These are phyloP conservation scores for Neostapfia colusana DNA, from an alignment of 176 grass and related monocot species.

Conservation along the genomic window DNA sequence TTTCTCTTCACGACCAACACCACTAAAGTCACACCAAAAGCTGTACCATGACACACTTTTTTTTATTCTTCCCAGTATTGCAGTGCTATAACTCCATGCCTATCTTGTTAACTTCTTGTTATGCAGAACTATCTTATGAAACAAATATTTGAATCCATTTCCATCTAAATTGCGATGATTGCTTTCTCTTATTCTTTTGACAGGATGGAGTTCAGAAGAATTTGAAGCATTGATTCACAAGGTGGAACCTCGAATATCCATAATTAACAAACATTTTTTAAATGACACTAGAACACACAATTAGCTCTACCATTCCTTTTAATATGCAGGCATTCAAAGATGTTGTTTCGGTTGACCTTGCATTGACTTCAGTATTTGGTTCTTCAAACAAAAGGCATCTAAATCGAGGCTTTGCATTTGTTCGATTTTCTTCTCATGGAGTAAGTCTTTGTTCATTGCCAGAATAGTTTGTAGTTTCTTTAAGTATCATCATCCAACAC, in stretches of 20 bases:
- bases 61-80: not conserved
- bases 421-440: conserved; percentile 73
- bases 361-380: conserved; percentile 50
- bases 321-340: conserved; percentile 67
- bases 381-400: conserved; percentile 55
- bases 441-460: conserved; percentile 49
- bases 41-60: not conserved
- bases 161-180: conserved; percentile 29
- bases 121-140: conserved; percentile 10
- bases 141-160: not conserved
- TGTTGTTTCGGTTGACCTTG: conserved; percentile 75
- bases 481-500: not conserved
- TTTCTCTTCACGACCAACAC: no score
- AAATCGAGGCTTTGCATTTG: conserved; percentile 82
- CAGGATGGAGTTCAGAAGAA: conserved; percentile 74
- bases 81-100: not conserved
- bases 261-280: conserved; percentile 18
- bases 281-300: not conserved
- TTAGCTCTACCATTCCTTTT: conserved; percentile 26
- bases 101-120: conserved; percentile 18
- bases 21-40: no score
- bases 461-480: conserved; percentile 6
- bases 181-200: conserved; percentile 28
- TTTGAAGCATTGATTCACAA: conserved; percentile 72
- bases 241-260: conserved; percentile 39